Evolutionary conservation across 345 rosid species (phyloP).

Genomic region (Abelmoschus esculentus): DNA sequence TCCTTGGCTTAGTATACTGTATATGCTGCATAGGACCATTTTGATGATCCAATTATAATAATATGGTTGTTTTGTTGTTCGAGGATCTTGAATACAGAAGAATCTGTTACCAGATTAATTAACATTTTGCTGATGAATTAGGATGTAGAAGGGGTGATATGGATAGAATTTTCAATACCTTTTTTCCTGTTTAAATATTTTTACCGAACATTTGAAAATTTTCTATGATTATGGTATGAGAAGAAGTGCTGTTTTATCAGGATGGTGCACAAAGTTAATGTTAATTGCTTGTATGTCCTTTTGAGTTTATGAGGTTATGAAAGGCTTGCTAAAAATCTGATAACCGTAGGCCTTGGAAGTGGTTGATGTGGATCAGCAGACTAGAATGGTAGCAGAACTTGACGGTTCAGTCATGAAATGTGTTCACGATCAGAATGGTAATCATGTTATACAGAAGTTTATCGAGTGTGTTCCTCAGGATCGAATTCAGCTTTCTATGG

Average conservation of each 20-base stretch:
- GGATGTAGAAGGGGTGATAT: not conserved
- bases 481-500: slow-evolving; percentile 63
- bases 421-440: slow-evolving; percentile 93
- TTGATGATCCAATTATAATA: not conserved
- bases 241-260: not conserved
- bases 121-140: not conserved
- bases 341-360: slow-evolving; percentile 75
- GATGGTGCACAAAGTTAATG: not conserved
- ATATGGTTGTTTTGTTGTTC: not conserved
- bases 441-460: slow-evolving; percentile 95
- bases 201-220: not conserved
- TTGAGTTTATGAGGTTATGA: not conserved
- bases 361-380: slow-evolving; percentile 67
- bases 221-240: not conserved
- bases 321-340: slow-evolving; percentile 15
- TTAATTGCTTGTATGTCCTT: not conserved
- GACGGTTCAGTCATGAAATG: slow-evolving; percentile 83
- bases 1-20: not conserved
- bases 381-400: slow-evolving; percentile 75
- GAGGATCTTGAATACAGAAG: not conserved
- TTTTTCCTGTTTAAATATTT: not conserved
- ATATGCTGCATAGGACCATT: not conserved
- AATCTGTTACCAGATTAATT: not conserved
- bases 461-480: slow-evolving; percentile 83
- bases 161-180: not conserved